Evolutionary conservation across 1,284 basidiomycete genomes (phyloP).

Genomic region (Cutaneotrichosporon spelunceum): DNA sequence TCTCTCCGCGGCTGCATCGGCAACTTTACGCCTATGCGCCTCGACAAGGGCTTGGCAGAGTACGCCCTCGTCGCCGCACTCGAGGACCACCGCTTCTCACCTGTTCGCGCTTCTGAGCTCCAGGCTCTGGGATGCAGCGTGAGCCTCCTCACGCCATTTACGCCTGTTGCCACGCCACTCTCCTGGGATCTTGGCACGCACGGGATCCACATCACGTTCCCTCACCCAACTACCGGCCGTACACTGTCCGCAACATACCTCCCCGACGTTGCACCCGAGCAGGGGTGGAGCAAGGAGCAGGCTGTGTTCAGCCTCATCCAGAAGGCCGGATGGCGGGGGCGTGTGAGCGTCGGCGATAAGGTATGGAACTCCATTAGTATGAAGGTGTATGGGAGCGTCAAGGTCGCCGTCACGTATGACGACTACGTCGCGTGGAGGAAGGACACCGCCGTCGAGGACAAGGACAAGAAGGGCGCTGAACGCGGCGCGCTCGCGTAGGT

Average conservation of each 20-base stretch:
- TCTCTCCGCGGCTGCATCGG: constrained; percentile 90
- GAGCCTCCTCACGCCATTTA: constrained; percentile 89
- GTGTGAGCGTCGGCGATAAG: constrained; percentile 63
- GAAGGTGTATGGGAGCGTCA: constrained; percentile 79
- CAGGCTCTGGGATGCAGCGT: constrained; percentile 71
- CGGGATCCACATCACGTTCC: constrained; percentile 85
- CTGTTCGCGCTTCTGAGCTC: constrained; percentile 73
- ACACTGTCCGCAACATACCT: constrained; percentile 84
- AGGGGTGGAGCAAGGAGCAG: constrained; percentile 88
- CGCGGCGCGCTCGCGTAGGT: constrained; percentile 18
- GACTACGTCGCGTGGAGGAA: constrained; percentile 57
- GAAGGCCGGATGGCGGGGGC: constrained; percentile 84
- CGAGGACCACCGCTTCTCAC: constrained; percentile 56
- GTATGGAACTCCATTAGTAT: constrained; percentile 72
- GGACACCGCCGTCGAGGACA: background rate
- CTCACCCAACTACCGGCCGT: constrained; percentile 62
- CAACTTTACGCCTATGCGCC: constrained; percentile 74
- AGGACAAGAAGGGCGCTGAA: background rate
- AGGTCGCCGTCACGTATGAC: constrained; percentile 66
- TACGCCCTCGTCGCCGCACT: constrained; percentile 73
- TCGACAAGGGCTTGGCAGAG: constrained; percentile 75
- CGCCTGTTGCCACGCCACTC: constrained; percentile 76
- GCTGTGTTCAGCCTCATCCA: constrained; percentile 85
- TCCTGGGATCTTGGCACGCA: constrained; percentile 91
- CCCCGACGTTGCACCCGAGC: constrained; percentile 87